Conservation (phyloP, 75 land plant species). For the Pseudotsuga menziesii region DNA sequence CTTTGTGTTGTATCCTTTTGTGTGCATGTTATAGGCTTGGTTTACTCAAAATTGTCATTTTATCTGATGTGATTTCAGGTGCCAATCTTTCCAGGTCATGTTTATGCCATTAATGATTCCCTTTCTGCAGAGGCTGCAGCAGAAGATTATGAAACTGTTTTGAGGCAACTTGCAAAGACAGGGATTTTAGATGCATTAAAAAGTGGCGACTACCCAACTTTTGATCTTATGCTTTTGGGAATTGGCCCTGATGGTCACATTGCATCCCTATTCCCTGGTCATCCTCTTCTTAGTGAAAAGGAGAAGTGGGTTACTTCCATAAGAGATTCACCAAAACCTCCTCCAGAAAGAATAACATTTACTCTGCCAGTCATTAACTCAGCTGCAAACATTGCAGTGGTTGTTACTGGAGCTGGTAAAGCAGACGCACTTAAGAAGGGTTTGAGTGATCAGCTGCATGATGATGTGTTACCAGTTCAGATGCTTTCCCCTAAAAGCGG, state of each 20-base stretch:
- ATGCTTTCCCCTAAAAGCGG: constrained; percentile 57
- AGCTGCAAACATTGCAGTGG: constrained; percentile 68
- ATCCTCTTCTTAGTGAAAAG: constrained; percentile 41
- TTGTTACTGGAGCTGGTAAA: constrained; percentile 59
- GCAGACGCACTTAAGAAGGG: constrained; percentile 58
- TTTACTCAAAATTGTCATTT: not conserved
- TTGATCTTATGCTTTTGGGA: constrained; percentile 71
- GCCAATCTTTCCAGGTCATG: constrained; percentile 55
- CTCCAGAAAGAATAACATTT: constrained; percentile 85
- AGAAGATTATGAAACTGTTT: constrained; percentile 54
- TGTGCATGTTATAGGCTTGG: not conserved
- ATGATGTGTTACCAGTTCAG: constrained; percentile 47
- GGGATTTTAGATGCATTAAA: constrained; percentile 46
- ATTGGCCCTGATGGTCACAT: constrained; percentile 90
- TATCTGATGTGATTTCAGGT: constrained; percentile 37
- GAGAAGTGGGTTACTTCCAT: constrained; percentile 75
- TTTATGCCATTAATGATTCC: constrained; percentile 68
- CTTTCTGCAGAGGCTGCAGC: constrained; percentile 75
- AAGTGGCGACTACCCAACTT: constrained; percentile 58
- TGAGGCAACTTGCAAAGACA: constrained; percentile 62
- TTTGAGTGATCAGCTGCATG: constrained; percentile 25
- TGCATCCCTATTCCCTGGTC: constrained; percentile 80
- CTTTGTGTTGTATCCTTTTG: not conserved
- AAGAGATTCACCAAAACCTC: constrained; percentile 82
- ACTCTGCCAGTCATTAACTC: constrained; percentile 89